Percentiles rank a stretch among this genome's conserved stretches.
phyloP scores from a whole-genome alignment of 2,329 filamentous ascomycete genomes.

The Exophiala sp. region DNA sequence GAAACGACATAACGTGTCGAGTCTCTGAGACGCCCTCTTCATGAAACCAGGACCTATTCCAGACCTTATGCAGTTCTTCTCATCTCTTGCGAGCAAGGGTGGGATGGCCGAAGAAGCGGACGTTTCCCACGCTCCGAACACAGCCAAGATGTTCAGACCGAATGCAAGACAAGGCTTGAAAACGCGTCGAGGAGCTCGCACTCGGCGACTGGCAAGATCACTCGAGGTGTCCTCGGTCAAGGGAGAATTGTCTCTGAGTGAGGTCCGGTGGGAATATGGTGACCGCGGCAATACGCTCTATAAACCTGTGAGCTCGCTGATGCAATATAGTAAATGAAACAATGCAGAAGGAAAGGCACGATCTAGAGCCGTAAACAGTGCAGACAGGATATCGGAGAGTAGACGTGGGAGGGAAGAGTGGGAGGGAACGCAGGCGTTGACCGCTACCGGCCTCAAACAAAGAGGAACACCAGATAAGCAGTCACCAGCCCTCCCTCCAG shows the following conservation, averaged over 20 bases:
- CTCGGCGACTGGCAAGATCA: too few relatives aligned
- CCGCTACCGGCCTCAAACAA: background rate
- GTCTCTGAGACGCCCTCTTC: background rate
- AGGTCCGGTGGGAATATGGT: background rate
- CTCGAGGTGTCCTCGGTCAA: background rate
- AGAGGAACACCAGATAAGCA: slow-evolving; percentile 20
- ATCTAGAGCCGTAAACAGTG: background rate
- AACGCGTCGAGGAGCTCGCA: too few relatives aligned
- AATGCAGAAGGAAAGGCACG: slow-evolving; percentile 4
- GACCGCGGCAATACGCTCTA: background rate
- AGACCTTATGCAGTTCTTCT: slow-evolving; percentile 6
- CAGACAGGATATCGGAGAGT: background rate
- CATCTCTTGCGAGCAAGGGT: slow-evolving; percentile 1
- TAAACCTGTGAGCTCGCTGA: background rate
- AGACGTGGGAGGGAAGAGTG: slow-evolving; percentile 4
- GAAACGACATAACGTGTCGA: slow-evolving; percentile 11
- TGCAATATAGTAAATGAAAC: background rate
- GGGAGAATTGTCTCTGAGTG: background rate
- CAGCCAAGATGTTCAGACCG: background rate
- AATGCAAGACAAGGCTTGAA: background rate
- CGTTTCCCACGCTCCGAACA: background rate
- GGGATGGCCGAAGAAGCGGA: background rate
- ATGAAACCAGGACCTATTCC: background rate
- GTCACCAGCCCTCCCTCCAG: slow-evolving; percentile 10
- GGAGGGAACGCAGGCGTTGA: slow-evolving; percentile 9